These are phyloP conservation scores for Paraphoma sp. DNA, from an alignment of 2,329 filamentous ascomycete species.

Conservation along the genomic window DNA sequence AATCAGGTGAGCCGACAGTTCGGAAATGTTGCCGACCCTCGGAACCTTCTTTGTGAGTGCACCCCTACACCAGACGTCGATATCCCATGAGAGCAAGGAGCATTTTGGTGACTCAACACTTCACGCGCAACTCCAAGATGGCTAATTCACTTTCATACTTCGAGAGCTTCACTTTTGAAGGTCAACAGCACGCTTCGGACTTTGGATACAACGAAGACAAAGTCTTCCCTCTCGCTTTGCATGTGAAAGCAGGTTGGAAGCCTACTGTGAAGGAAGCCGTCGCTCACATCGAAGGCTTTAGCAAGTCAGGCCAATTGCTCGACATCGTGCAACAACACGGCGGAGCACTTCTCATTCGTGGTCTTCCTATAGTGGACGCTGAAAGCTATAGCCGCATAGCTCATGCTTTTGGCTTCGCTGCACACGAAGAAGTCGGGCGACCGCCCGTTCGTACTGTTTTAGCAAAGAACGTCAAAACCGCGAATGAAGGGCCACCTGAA, in stretches of 20 bases:
- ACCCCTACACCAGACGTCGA: too few relatives aligned
- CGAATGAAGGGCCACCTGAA: slow-evolving; percentile 49
- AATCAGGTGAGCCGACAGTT: background rate
- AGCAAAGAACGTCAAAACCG: slow-evolving; percentile 47
- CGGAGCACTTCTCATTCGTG: slow-evolving; percentile 44
- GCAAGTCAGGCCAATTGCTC: slow-evolving; percentile 33
- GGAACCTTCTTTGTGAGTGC: too few relatives aligned
- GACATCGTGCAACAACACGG: slow-evolving; percentile 36
- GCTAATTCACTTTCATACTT: background rate
- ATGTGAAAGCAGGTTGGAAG: background rate
- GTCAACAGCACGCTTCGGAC: slow-evolving; percentile 2
- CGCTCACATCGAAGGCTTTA: slow-evolving; percentile 16
- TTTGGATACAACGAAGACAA: slow-evolving; percentile 4
- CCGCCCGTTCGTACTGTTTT: slow-evolving; percentile 39
- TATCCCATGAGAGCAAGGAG: too few relatives aligned
- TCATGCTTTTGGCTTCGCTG: slow-evolving; percentile 44
- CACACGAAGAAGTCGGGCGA: slow-evolving; percentile 46
- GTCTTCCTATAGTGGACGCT: slow-evolving; percentile 39
- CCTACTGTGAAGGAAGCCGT: slow-evolving; percentile 7
- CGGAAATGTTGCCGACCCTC: too few relatives aligned
- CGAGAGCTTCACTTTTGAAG: slow-evolving; percentile 1
- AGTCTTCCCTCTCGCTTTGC: slow-evolving; percentile 10
- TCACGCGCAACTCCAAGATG: background rate
- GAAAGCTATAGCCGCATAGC: slow-evolving; percentile 46
- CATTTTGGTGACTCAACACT: background rate